Conservation (phyloP, 805 yeast genomes). For the Metschnikowia bowlesiae region DNA sequence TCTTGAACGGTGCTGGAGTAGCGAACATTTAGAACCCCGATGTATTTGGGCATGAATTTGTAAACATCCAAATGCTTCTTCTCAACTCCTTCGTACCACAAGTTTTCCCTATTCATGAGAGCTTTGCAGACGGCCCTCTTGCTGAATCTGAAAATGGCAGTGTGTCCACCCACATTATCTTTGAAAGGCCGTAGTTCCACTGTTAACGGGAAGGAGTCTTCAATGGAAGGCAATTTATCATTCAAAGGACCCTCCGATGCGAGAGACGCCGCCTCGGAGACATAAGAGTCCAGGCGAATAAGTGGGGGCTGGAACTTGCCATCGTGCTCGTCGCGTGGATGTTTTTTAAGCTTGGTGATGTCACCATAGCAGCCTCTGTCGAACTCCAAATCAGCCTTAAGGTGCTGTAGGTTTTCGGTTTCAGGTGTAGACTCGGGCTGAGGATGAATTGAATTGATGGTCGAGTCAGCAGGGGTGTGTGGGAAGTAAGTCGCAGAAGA, state of each 20-base stretch:
- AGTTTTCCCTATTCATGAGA: slow-evolving; percentile 81
- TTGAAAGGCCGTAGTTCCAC: slow-evolving; percentile 89
- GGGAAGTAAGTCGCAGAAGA: slow-evolving; percentile 72
- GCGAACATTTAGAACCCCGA: slow-evolving; percentile 90
- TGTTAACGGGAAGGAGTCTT: slow-evolving; percentile 53
- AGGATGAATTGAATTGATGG: not conserved
- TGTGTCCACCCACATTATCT: slow-evolving; percentile 97
- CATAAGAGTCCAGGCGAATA: not conserved
- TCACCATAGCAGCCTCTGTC: slow-evolving; percentile 33
- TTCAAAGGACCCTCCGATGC: not conserved
- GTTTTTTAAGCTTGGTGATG: slow-evolving; percentile 23
- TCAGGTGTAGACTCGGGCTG: slow-evolving; percentile 3
- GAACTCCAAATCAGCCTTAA: slow-evolving; percentile 48
- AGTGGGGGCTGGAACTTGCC: not conserved
- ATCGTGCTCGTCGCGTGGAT: slow-evolving; percentile 10
- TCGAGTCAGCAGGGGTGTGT: slow-evolving; percentile 41
- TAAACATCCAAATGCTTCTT: slow-evolving; percentile 68
- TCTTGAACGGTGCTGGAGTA: slow-evolving; percentile 51
- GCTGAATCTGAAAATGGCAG: slow-evolving; percentile 90
- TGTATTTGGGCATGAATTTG: slow-evolving; percentile 86
- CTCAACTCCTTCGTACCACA: slow-evolving; percentile 90
- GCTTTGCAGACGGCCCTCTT: slow-evolving; percentile 93
- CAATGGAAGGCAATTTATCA: not conserved
- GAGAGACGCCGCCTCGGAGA: not conserved
- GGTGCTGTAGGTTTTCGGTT: slow-evolving; percentile 34